Base-by-base conservation (phyloP, 2,329 filamentous ascomycete genomes). In the Fusarium temperatum region DNA sequence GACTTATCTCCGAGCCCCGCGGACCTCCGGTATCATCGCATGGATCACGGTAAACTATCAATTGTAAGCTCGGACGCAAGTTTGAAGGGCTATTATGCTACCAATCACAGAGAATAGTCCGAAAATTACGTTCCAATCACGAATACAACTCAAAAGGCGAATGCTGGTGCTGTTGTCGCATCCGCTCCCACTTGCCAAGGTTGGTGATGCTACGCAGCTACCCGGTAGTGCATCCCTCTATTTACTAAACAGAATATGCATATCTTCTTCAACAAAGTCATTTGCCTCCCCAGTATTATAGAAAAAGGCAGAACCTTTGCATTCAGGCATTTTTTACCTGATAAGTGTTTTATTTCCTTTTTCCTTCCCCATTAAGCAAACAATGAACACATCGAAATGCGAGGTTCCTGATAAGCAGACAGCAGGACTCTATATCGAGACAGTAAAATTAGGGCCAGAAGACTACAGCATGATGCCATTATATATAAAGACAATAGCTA, bases 101-200 rank as follows among this genome's bases (percentile, higher is more conserved):
- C 4, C 1, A 15, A 22, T 28, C 0, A 15, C 5, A 4, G 7
- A 15, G 0, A 0, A 6, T 0, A 47, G 0, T 10, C 24, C 0
- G 9, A 4, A 11, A 0, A 6, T 7, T 9, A 2, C 5, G 22
- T 13, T 47, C 7, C 3, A 5, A 10, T 24, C 1, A 2, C 7
- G 2, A 13, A 7, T 5, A 35, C 3, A 4, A 2, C 47, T 8
- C 15, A 18, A 50, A 18, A 1, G 3, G 8, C 15, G 4, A 35
- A 51, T 30, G 4, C 28, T 2, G 2, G n/a, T 35, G 22, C 4
- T 24, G 22, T 24, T 35, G 2, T 24, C 10, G 7, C 4, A 4
- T 20, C 10, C 9, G 6, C 13, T 18, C 1, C 12, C 5, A 12
- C 5, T 15, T 38, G 3, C 9, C 13, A 18, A 13, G 7, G 13